Percentiles rank a stretch among this genome's conserved stretches.
Evolutionary conservation across 257 asterid species (phyloP).

Genomic region (Catharanthus roseus): DNA sequence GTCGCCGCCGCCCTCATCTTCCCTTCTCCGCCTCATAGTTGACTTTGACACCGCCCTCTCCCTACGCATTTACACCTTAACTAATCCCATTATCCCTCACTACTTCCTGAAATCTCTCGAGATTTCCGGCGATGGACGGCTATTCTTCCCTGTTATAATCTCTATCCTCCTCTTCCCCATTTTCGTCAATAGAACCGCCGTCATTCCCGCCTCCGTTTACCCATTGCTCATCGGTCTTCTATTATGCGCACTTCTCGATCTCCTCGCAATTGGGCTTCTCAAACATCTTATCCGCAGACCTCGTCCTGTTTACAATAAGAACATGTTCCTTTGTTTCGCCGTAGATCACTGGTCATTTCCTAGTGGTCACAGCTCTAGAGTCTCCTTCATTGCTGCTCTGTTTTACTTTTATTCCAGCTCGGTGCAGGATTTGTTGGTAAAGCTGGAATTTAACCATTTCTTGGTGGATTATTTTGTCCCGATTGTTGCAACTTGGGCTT

Average conservation of each 20-base stretch:
- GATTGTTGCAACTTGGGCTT: constrained; percentile 57
- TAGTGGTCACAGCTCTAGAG: constrained; percentile 84
- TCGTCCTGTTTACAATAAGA: constrained; percentile 81
- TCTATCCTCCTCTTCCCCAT: constrained; percentile 41
- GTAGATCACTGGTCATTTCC: constrained; percentile 99
- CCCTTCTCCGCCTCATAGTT: constrained; percentile 43
- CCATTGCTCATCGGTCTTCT: constrained; percentile 50
- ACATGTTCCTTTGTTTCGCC: constrained; percentile 74
- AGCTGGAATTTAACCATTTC: constrained; percentile 17
- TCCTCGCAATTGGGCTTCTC: constrained; percentile 50
- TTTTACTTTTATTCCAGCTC: constrained; percentile 28
- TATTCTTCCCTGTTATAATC: constrained; percentile 69
- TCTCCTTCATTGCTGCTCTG: constrained; percentile 54
- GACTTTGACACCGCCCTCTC: constrained; percentile 58
- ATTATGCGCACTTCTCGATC: constrained; percentile 60
- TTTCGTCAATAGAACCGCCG: not conserved
- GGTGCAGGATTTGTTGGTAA: constrained; percentile 19
- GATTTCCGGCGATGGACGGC: constrained; percentile 90
- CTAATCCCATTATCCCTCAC: constrained; percentile 68
- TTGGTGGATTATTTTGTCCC: constrained; percentile 32
- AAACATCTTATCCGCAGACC: constrained; percentile 69
- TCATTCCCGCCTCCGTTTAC: constrained; percentile 20
- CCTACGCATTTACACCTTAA: constrained; percentile 56
- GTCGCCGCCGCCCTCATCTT: constrained; percentile 24
- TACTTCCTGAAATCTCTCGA: constrained; percentile 69